Conservation (phyloP, 345 rosid genomes). For the Eutrema heterophyllum region DNA sequence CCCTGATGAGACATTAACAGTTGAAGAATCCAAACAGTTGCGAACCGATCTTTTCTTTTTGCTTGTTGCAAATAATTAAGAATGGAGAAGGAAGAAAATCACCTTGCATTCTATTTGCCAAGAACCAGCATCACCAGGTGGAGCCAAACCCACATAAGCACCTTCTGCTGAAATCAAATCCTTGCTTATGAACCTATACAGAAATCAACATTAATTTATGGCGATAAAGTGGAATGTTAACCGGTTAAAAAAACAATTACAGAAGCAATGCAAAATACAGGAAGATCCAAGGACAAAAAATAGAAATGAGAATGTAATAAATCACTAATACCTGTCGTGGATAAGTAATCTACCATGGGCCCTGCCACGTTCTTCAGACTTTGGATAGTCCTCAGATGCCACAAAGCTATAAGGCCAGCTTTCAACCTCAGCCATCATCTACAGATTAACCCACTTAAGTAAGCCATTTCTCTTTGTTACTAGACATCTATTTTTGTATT, state of each 20-base stretch:
- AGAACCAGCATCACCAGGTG: conserved; percentile 69
- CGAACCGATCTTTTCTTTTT: background rate
- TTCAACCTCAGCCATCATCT: conserved; percentile 78
- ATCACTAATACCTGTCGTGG: conserved; percentile 46
- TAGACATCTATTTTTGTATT: background rate
- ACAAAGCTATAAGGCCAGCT: conserved; percentile 95
- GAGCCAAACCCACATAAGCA: conserved; percentile 77
- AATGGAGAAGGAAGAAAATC: conserved; percentile 12
- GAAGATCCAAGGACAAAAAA: background rate
- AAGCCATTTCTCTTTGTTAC: conserved; percentile 4
- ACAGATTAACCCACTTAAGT: conserved; percentile 14
- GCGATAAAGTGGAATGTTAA: background rate
- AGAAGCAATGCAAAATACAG: background rate
- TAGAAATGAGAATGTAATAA: background rate
- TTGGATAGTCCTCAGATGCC: conserved; percentile 76
- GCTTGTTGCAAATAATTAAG: background rate
- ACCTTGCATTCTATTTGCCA: conserved; percentile 92
- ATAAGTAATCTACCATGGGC: conserved; percentile 63
- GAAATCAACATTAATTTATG: background rate
- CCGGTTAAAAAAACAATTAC: background rate
- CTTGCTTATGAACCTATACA: conserved; percentile 47
- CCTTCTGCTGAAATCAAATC: conserved; percentile 41
- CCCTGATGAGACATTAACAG: conserved; percentile 38
- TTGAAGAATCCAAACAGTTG: background rate
- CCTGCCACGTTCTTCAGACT: conserved; percentile 60